A percentile compares a stretch with the other conserved stretches of the same genome.
Evolutionary conservation across 108 stramenopile genomes (phyloP).

Genomic region (Nannochloropsis salina): DNA sequence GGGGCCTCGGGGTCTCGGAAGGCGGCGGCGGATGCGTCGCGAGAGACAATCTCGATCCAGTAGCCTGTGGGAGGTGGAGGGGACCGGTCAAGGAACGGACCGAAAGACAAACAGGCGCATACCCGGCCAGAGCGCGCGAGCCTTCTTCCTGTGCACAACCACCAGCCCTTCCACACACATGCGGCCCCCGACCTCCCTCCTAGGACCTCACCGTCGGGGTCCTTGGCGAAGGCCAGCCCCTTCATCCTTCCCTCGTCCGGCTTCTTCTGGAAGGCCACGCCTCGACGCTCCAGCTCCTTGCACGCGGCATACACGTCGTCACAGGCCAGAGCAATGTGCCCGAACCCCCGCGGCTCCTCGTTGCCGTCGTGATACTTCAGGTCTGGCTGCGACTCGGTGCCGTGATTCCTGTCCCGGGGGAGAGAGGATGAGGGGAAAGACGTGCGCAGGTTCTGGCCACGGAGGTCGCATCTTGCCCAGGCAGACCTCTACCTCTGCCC

Average conservation of each 20-base stretch:
- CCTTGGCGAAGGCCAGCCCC: conserved; percentile 81
- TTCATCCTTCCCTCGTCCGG: conserved; percentile 60
- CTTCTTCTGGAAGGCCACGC: conserved; percentile 84
- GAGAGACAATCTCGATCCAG: conserved; percentile 52
- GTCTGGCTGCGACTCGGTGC: conserved; percentile 35
- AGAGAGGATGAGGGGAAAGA: not conserved
- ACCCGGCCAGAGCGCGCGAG: not conserved
- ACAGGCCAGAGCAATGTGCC: conserved; percentile 92
- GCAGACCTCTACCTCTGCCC: conserved; percentile 50
- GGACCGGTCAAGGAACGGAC: not conserved
- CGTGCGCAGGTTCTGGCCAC: not conserved
- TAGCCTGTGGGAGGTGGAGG: conserved; percentile 27
- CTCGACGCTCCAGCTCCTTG: conserved; percentile 65
- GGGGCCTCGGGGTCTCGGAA: conserved; percentile 23
- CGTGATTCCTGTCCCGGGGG: conserved; percentile 15
- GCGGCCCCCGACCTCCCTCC: conserved; percentile 58
- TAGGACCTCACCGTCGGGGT: conserved; percentile 60
- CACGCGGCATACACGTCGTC: conserved; percentile 88
- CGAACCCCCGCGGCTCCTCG: conserved; percentile 92
- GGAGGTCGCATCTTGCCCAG: not conserved
- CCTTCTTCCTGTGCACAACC: not conserved
- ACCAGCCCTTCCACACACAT: not conserved
- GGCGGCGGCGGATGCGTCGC: conserved; percentile 26
- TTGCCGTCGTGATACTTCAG: conserved; percentile 81
- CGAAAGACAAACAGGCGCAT: not conserved